Evolutionary conservation across 805 yeast species (phyloP).

Genomic region (Tanozyma kutaoensis): DNA sequence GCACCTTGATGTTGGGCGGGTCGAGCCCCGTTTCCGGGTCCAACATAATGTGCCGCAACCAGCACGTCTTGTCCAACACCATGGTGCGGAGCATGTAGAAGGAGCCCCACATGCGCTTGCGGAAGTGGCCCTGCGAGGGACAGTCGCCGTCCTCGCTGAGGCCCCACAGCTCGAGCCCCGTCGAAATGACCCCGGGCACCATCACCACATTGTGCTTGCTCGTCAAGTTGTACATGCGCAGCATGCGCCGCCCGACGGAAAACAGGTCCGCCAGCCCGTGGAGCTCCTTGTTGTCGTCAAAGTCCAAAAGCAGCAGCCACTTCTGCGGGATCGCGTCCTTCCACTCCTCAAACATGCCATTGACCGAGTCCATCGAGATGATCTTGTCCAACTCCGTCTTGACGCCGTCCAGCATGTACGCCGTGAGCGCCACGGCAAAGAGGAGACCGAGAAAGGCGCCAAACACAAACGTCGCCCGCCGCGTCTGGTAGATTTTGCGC

Average conservation of each 20-base stretch:
- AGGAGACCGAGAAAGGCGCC: constrained; percentile 66
- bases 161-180: constrained; percentile 94
- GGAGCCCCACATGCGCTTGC: constrained; percentile 94
- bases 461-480: constrained; percentile 46
- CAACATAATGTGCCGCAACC: constrained; percentile 84
- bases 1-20: constrained; percentile 65
- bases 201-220: constrained; percentile 71
- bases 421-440: constrained; percentile 45
- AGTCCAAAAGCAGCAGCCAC: constrained; percentile 38
- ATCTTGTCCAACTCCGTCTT: constrained; percentile 35
- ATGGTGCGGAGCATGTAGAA: constrained; percentile 88
- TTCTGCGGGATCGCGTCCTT: constrained; percentile 61
- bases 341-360: constrained; percentile 50
- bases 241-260: constrained; percentile 67
- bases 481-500: constrained; percentile 28
- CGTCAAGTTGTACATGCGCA: constrained; percentile 32
- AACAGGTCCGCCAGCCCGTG: constrained; percentile 67
- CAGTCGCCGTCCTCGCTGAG: constrained; percentile 56
- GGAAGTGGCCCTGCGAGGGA: constrained; percentile 71
- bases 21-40: constrained; percentile 90
- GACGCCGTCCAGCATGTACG: constrained; percentile 24
- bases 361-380: constrained; percentile 41
- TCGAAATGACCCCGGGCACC: constrained; percentile 94
- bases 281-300: constrained; percentile 26
- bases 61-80: constrained; percentile 84